Percentiles rank a stretch among this genome's conserved stretches.
These are phyloP conservation scores for Toxicodendron radicans DNA, from an alignment of 345 rosid species.

Conservation along the genomic window DNA sequence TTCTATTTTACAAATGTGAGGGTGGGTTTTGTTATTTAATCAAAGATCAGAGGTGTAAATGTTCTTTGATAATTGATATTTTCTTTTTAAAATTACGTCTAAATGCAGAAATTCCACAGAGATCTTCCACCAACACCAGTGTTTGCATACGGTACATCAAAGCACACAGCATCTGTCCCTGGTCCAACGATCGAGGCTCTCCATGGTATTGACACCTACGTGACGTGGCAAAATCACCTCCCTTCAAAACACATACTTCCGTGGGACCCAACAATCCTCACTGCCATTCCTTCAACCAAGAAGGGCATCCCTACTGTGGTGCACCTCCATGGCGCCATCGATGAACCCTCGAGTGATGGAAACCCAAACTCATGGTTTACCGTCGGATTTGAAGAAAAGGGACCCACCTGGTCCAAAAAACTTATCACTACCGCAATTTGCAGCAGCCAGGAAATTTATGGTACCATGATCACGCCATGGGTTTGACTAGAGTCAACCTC, in stretches of 20 bases:
- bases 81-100: too few relatives aligned
- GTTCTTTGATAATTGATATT: too few relatives aligned
- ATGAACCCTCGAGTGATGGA: constrained; percentile 80
- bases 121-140: constrained; percentile 73
- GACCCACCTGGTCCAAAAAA: constrained; percentile 61
- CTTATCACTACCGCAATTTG: constrained; percentile 53
- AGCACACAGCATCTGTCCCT: constrained; percentile 62
- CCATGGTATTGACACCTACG: constrained; percentile 51
- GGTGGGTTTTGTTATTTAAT: too few relatives aligned
- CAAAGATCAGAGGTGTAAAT: not conserved
- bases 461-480: constrained; percentile 96
- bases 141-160: constrained; percentile 74
- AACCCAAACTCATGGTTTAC: constrained; percentile 82
- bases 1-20: not conserved
- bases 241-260: constrained; percentile 81
- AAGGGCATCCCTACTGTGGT: constrained; percentile 90
- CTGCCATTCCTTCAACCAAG: constrained; percentile 43
- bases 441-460: constrained; percentile 92
- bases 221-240: constrained; percentile 87
- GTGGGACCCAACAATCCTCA: constrained; percentile 83
- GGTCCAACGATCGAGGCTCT: constrained; percentile 95
- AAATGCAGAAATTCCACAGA: constrained; percentile 77
- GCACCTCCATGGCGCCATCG: constrained; percentile 85
- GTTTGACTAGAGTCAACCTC: constrained; percentile 85
- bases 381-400: constrained; percentile 50